A percentile compares a stretch with the other conserved stretches of the same genome.
phyloP scores from a whole-genome alignment of 805 yeast species.

The Metschnikowia reukaufii region DNA sequence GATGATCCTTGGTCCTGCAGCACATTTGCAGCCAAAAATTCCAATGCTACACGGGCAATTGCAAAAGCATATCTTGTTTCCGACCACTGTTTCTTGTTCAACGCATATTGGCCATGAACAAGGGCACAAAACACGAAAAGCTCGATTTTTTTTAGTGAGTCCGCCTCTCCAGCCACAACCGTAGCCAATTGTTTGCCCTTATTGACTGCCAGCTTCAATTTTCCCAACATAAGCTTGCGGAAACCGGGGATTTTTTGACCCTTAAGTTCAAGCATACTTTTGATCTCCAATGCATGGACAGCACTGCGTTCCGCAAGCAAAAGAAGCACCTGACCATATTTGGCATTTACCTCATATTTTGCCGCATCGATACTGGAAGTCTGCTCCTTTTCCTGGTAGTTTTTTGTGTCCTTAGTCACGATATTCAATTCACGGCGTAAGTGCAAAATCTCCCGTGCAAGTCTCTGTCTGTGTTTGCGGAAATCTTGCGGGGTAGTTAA shows the following conservation, averaged over 20 bases:
- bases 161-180: constrained; percentile 40
- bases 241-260: constrained; percentile 50
- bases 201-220: constrained; percentile 62
- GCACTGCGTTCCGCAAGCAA: constrained; percentile 76
- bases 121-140: constrained; percentile 45
- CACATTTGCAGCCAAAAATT: constrained; percentile 39
- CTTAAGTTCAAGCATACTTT: constrained; percentile 53
- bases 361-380: constrained; percentile 46
- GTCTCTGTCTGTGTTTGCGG: constrained; percentile 61
- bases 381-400: constrained; percentile 51
- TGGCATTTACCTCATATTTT: constrained; percentile 50
- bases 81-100: constrained; percentile 57
- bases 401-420: constrained; percentile 65
- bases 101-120: constrained; percentile 49
- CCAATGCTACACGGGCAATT: constrained; percentile 61
- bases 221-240: constrained; percentile 49
- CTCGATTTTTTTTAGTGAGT: constrained; percentile 30
- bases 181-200: constrained; percentile 44
- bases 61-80: constrained; percentile 53
- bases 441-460: constrained; percentile 59
- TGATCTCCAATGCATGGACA: constrained; percentile 65
- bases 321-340: constrained; percentile 59
- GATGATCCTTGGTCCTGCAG: not conserved
- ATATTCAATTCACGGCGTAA: constrained; percentile 65
- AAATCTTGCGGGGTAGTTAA: constrained; percentile 69